A percentile compares a stretch with the other conserved stretches of the same genome.
phyloP scores from a whole-genome alignment of 805 yeast species.

The Ogataea ramenticola region DNA sequence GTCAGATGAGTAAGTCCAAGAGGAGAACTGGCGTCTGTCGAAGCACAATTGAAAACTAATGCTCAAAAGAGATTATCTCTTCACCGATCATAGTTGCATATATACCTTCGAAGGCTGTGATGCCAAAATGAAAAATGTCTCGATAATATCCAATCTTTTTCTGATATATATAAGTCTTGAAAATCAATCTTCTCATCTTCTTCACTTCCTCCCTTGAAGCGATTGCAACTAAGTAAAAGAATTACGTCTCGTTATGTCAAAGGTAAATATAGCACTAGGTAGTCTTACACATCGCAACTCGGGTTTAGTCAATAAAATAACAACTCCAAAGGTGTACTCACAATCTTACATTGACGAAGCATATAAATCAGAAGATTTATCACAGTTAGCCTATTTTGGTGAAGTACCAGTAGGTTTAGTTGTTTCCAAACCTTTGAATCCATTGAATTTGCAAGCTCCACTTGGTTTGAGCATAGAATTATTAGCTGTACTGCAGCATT shows the following conservation, averaged over 20 bases:
- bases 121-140: too few species aligned
- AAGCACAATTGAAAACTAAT: too few species aligned
- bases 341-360: slow-evolving; percentile 46
- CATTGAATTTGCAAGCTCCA: slow-evolving; percentile 31
- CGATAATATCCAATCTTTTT: too few species aligned
- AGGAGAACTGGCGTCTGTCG: too few species aligned
- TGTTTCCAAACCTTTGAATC: slow-evolving; percentile 44
- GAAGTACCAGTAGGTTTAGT: slow-evolving; percentile 80
- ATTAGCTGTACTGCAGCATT: slow-evolving; percentile 47
- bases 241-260: too few species aligned
- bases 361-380: slow-evolving; percentile 40
- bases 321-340: slow-evolving; percentile 47
- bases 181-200: too few species aligned
- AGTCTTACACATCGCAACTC: slow-evolving; percentile 54
- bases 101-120: neutral
- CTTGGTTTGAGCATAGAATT: slow-evolving; percentile 18
- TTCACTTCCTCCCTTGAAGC: too few species aligned
- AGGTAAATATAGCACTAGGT: slow-evolving; percentile 38
- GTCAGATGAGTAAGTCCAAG: too few species aligned
- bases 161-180: too few species aligned
- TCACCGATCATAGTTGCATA: too few species aligned
- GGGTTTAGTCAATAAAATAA: slow-evolving; percentile 51
- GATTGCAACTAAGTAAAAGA: too few species aligned
- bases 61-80: too few species aligned
- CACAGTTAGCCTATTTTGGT: slow-evolving; percentile 51